These are phyloP conservation scores for Marasmius fiardii DNA, from an alignment of 1,284 basidiomycete genomes.

Conservation along the genomic window DNA sequence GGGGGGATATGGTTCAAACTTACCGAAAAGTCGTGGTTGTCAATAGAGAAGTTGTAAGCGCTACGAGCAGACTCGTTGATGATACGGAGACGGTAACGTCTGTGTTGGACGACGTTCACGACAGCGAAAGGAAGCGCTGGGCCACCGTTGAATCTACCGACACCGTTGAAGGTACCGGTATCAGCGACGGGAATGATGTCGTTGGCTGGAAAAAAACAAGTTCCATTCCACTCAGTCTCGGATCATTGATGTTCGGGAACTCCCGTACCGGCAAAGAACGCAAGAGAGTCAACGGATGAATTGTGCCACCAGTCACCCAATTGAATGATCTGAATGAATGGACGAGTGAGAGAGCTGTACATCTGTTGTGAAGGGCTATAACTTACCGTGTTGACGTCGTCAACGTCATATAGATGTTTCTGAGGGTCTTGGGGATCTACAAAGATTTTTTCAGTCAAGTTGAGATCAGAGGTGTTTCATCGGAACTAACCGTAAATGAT, in stretches of 20 bases:
- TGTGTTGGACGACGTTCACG: slow-evolving; percentile 30
- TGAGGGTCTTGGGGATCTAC: slow-evolving; percentile 14
- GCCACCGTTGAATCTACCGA: slow-evolving; percentile 34
- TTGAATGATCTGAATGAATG: slow-evolving; percentile 6
- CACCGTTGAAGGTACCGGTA: slow-evolving; percentile 28
- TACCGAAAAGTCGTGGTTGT: slow-evolving; percentile 32
- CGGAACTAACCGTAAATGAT: slow-evolving; percentile 12
- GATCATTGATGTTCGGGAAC: slow-evolving; percentile 1
- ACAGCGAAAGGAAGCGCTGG: slow-evolving; percentile 28
- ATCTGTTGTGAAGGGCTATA: not conserved
- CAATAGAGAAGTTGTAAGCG: slow-evolving; percentile 36
- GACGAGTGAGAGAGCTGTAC: slow-evolving; percentile 20
- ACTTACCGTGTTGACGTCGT: slow-evolving; percentile 17
- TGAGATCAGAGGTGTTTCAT: not conserved
- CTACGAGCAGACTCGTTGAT: slow-evolving; percentile 43
- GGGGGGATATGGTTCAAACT: no score
- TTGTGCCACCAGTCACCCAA: slow-evolving; percentile 27
- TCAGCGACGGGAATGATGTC: slow-evolving; percentile 28
- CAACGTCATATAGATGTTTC: slow-evolving; percentile 12
- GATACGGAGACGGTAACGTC: slow-evolving; percentile 43
- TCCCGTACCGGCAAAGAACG: not conserved
- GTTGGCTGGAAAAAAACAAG: slow-evolving; percentile 21
- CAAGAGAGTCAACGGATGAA: slow-evolving; percentile 8
- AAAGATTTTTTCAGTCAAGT: not conserved
- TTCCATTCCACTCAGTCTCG: slow-evolving; percentile 13